Conservation (phyloP, 345 rosid species). For the Salix koriyanagi region DNA sequence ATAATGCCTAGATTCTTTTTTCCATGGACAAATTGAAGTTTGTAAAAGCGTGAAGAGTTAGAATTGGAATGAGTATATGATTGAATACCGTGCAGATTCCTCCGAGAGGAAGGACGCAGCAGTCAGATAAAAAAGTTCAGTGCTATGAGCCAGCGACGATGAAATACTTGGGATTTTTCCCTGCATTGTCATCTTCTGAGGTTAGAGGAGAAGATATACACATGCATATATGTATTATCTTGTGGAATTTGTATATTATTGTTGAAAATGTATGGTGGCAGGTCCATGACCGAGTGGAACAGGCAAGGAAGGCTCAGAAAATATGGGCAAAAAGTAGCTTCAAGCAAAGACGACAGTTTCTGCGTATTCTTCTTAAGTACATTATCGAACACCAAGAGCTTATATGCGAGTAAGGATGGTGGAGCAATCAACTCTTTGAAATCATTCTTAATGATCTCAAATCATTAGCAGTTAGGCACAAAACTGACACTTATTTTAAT, state of each 20-base stretch:
- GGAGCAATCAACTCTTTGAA: neutral
- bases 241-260: neutral
- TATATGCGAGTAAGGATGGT: constrained; percentile 82
- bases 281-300: constrained; percentile 75
- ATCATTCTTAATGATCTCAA: neutral
- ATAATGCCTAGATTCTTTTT: neutral
- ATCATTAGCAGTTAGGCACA: neutral
- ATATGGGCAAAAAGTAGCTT: constrained; percentile 88
- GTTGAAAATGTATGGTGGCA: constrained; percentile 22
- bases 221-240: neutral
- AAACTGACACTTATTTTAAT: neutral
- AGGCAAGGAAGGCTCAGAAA: constrained; percentile 91
- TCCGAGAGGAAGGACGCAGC: constrained; percentile 84
- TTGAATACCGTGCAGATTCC: constrained; percentile 54
- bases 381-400: constrained; percentile 90
- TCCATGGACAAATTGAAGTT: neutral
- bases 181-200: constrained; percentile 66
- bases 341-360: constrained; percentile 88
- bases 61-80: neutral
- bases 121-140: constrained; percentile 77
- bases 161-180: constrained; percentile 88
- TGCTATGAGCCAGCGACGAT: constrained; percentile 98
- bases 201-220: constrained; percentile 39
- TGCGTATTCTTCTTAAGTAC: constrained; percentile 84
- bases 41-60: neutral